Evolutionary conservation across 805 yeast genomes (phyloP), one percentile per base, ranked within the genome.

Genomic region (Metschnikowia cerradonensis): DNA sequence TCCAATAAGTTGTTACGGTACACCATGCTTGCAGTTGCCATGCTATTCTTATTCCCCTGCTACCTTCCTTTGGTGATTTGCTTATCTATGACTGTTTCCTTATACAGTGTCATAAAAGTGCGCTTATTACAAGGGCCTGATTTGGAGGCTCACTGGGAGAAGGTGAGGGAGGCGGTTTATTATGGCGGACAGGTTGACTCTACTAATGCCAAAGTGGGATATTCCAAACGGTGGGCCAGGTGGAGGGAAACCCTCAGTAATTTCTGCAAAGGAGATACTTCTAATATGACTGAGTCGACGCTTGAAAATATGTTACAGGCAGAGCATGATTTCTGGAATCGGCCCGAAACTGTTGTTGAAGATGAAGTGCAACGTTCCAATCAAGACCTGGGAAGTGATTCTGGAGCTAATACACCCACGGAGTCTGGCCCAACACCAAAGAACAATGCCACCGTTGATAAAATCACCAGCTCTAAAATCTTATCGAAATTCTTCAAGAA

Each of bases 1-100:
- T 57, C 65, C 5, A 68, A 66, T 50, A 62, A 59, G 41, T 30
- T 64, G 13, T 51, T 67, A 5, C 60, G 66, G 39, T 46, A 63
- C 17, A 40, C 63, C 2, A 51, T 71, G 10, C 50, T 72, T 6
- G 48, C 62, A n/a, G 51, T 58, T 14, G 56, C 66, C 1, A 62
- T 67, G 1, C 35, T 60, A 17, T 56, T 73, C 10, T 50, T 72
- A 15, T 47, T 79, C 5, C 84, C 84, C 0, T 50, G 79, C 33
- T 80, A 83, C 82, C 62, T 80, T 19, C 82, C 83, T 0, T 48
- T 76, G 15, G 72, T 78, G 2, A 55, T 79, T 22, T 63, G 67
- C 19, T 59, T 70, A 1, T 62, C 71, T 15, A 63, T 73, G 1
- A 52, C 70, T 8, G 67, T 71, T 3, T 67, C 78, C 1, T 59